Base-by-base conservation (phyloP, 176 grass and related monocot genomes). In the Oryza coarctata region DNA sequence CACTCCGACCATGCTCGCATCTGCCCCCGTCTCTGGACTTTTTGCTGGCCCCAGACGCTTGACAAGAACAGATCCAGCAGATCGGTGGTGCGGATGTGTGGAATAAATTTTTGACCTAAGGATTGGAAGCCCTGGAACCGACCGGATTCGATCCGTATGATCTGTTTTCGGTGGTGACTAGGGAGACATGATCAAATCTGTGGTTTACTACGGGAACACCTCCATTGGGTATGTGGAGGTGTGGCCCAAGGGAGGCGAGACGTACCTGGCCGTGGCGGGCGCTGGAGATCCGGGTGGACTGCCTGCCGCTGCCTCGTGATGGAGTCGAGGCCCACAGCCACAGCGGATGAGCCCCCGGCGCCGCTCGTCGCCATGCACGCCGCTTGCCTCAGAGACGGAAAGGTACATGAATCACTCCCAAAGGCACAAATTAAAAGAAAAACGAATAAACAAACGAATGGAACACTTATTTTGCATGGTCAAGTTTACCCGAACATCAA, bases 161-260 rank as follows among this genome's bases (percentile, higher is more conserved):
- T 76, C 77, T 58, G 72, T 71, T 64, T 61, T 34, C 13, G 33
- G 14, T 68, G 81, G 69, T 68, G 76, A 27, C 31, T n/a, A n/a
- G n/a, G n/a, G n/a, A n/a, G n/a, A 87, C 77, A 94, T 94, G 94
- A 82, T 92, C 83, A 92, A 97, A 71, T 87, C 94, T 34, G 31
- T 77, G 36, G 83, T 97, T 77, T 97, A 86, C 86, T 72, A 84
- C 44, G 89, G 83, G 23, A 90, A 88, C 80, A 86, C 86, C 73
- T 84, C 85, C 31, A 61, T 94, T 28, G 91, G 89, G 82, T 89
- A 91, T 79, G 91, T 85, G 67, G 89, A 93, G 83, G 72, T 94
- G 77, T 87, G 84, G 74, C 89, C 87, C 68, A 90, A 86, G 87
- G n/a, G n/a, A n/a, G 89, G 91, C 78, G 78, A 66, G 76, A 89